Percentiles rank a stretch among this genome's conserved stretches.
Evolutionary conservation across 352 stramenopile species (phyloP).

Genomic region (Pythium coloratum): DNA sequence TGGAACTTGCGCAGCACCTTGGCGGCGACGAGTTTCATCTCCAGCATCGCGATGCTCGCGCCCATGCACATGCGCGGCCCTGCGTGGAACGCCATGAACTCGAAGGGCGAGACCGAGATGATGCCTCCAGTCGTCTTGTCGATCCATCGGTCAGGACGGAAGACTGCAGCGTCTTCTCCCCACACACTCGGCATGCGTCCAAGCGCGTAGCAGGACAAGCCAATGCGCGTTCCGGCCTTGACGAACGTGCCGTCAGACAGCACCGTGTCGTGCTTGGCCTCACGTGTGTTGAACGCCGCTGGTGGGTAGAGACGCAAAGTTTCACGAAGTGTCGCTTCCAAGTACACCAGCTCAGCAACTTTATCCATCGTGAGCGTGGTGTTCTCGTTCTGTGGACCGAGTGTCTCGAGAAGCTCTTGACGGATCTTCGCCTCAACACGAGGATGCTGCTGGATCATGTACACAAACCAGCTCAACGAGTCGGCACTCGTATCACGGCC

Average conservation of each 20-base stretch:
- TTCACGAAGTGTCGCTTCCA: constrained; percentile 61
- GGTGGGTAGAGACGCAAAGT: constrained; percentile 61
- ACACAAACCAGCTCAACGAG: constrained; percentile 61
- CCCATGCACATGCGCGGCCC: constrained; percentile 70
- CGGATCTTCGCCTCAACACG: constrained; percentile 38
- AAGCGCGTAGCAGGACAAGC: constrained; percentile 53
- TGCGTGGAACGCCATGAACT: constrained; percentile 71
- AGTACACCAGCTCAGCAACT: constrained; percentile 52
- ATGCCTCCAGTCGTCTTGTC: constrained; percentile 36
- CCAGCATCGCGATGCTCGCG: constrained; percentile 60
- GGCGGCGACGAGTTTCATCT: constrained; percentile 66
- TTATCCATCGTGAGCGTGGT: constrained; percentile 35
- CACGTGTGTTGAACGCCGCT: constrained; percentile 45
- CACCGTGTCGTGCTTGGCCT: constrained; percentile 43
- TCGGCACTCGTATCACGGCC: constrained; percentile 57
- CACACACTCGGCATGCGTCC: constrained; percentile 54
- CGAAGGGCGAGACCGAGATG: constrained; percentile 45
- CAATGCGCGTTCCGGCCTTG: constrained; percentile 40
- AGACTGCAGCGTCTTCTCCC: constrained; percentile 51
- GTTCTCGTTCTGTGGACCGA: not conserved
- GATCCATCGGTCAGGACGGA: constrained; percentile 57
- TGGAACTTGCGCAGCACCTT: constrained; percentile 53
- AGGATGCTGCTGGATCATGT: constrained; percentile 46
- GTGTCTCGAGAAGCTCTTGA: constrained; percentile 30
- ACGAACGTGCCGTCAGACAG: constrained; percentile 74